Base-by-base conservation (phyloP, 352 stramenopile genomes). In the Globisporangium iwayamae region DNA sequence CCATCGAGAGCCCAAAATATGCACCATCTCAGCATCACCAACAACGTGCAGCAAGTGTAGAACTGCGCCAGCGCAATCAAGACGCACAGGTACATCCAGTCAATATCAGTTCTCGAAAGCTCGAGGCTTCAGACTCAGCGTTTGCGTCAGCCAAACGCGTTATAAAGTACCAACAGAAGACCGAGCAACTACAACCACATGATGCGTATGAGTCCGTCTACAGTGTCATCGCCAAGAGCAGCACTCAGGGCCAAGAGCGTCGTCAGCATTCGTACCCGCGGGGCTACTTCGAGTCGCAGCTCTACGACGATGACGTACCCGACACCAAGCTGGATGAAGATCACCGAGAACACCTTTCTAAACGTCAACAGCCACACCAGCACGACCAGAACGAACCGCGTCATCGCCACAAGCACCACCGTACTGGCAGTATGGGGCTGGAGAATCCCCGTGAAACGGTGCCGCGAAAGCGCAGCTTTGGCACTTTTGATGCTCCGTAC, bases 241-340 rank as follows among this genome's bases (percentile, higher is more conserved):
- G 20, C 34, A 51, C 36, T 41, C 14, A 18, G 16, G 9, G 11
- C 20, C 32, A 13, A 6, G 14, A 28, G 20, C 46, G 25, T 28
- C 45, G 38, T n/a, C 57, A 56, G 22, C 41, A 48, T n/a, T 34
- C 36, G n/a, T 57, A 53, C 38, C 25, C 56, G 11, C 56, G 25
- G 32, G 56, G 25, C 0, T 25, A 62, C 10, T 52, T 62, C n/a
- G 56, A 34, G 41, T 62, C 41, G 13, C 56, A 62, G 39, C 22
- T 53, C 22, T 53, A 20, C n/a, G n/a, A 34, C 8, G 45, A 28
- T 6, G 18, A 56, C 11, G 30, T 43, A 2, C 50, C 2, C 38
- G 28, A 45, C 38, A 54, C 1, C 38, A 45, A 45, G 8, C 30
- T 34, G 41, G 14, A 63, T 0, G 28, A 58, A 6, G 38, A 53